Percentiles rank a stretch among this genome's conserved stretches.
Conservation (phyloP, 225 moss, liverwort and hornwort species). For the Lunularia cruciata region DNA sequence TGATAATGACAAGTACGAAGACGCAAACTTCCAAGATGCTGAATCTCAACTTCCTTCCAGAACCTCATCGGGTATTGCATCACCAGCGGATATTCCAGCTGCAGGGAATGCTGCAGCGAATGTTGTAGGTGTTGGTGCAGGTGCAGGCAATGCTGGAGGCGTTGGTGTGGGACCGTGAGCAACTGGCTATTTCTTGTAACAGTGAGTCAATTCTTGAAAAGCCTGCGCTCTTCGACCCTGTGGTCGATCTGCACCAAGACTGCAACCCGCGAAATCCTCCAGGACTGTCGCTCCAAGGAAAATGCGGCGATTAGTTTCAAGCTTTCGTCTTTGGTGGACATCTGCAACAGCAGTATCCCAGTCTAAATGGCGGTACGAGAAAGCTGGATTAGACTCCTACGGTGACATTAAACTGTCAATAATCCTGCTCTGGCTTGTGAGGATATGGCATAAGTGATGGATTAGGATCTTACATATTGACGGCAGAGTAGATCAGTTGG, state of each 20-base stretch:
- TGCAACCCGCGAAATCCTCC: conserved; percentile 12
- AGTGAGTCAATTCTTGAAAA: neutral
- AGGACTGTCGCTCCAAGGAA: neutral
- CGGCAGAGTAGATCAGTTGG: neutral
- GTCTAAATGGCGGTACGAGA: neutral
- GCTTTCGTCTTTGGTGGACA: neutral
- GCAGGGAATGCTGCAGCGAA: neutral
- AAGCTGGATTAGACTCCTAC: neutral
- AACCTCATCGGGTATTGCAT: conserved; percentile 44
- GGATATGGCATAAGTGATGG: conserved; percentile 2
- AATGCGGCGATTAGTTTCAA: neutral
- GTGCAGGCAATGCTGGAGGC: too few species aligned
- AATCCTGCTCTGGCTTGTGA: conserved; percentile 6
- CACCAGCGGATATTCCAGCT: conserved; percentile 24
- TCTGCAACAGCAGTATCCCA: neutral
- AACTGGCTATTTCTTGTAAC: too few species aligned
- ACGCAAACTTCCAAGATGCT: conserved; percentile 38
- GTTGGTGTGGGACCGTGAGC: too few species aligned
- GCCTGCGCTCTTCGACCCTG: neutral
- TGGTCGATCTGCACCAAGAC: neutral
- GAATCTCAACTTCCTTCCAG: conserved; percentile 44
- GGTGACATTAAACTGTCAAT: neutral
- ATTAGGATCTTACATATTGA: neutral
- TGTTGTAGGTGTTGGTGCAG: too few species aligned
- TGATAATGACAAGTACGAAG: conserved; percentile 31